Percentiles rank a stretch among this genome's conserved stretches.
Conservation (phyloP, 2,329 filamentous ascomycete genomes). For the Pseudohalonectria lignicola region DNA sequence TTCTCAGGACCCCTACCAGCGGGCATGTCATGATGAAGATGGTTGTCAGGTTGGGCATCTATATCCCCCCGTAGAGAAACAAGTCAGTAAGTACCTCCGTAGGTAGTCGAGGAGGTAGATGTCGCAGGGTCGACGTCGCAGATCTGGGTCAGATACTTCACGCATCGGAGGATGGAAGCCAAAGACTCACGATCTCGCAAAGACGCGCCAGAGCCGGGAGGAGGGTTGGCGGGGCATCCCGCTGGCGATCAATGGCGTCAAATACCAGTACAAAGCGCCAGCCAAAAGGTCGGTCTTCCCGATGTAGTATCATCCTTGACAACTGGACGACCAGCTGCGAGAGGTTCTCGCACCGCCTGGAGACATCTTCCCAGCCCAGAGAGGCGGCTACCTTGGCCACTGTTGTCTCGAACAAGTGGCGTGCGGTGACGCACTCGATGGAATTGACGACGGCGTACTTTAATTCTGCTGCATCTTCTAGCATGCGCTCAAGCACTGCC, state of each 20-base stretch:
- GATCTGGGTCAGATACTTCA: no score
- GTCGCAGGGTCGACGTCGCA: no score
- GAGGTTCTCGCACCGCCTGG: conserved; percentile 64
- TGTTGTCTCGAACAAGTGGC: conserved; percentile 67
- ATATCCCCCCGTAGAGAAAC: no score
- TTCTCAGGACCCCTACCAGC: conserved; percentile 57
- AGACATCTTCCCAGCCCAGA: conserved; percentile 35
- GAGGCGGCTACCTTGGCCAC: conserved; percentile 46
- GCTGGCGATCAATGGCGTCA: conserved; percentile 76
- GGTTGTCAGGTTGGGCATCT: conserved; percentile 71
- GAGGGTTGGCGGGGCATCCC: conserved; percentile 68
- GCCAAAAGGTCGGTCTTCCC: conserved; percentile 9
- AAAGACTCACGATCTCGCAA: conserved; percentile 55
- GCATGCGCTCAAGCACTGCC: conserved; percentile 43
- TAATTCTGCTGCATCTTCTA: conserved; percentile 29
- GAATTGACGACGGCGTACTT: conserved; percentile 55
- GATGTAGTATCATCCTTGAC: conserved; percentile 46
- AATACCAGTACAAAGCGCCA: conserved; percentile 71
- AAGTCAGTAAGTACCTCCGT: no score
- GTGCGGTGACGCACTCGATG: conserved; percentile 64
- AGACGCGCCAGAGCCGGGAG: conserved; percentile 72
- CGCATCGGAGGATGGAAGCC: neutral
- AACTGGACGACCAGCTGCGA: conserved; percentile 67
- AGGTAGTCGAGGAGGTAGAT: no score
- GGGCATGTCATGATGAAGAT: conserved; percentile 69